Conservation (phyloP, 2,329 filamentous ascomycete species). For the Nemania serpens region DNA sequence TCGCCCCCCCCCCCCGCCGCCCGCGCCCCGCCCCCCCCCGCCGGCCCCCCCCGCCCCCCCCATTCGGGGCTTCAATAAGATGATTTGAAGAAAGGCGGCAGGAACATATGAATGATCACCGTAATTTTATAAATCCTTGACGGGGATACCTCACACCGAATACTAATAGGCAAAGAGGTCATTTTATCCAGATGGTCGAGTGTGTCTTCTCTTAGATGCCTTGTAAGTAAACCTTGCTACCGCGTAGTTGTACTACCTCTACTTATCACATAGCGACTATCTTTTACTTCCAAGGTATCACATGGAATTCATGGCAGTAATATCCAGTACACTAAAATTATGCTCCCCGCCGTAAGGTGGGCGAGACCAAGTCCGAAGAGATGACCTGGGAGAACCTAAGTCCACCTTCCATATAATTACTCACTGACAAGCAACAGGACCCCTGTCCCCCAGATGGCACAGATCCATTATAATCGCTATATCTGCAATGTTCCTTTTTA, state of each 20-base stretch:
- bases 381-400: background rate
- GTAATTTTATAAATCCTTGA: no score
- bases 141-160: no score
- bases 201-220: background rate
- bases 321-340: background rate
- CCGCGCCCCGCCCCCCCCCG: no score
- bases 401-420: background rate
- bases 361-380: background rate
- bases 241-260: no score
- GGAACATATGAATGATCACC: no score
- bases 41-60: no score
- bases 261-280: no score
- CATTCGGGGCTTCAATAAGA: no score
- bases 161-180: no score
- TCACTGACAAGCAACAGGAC: background rate
- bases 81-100: no score
- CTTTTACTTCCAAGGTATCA: background rate
- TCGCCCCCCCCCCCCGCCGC: no score
- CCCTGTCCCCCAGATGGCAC: background rate
- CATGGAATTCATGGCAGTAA: background rate
- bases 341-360: no score
- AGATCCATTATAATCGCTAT: background rate
- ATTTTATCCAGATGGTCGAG: background rate
- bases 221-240: background rate
- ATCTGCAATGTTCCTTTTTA: conserved; percentile 3